Evolutionary conservation across 1,284 basidiomycete species (phyloP), one percentile per base, ranked within the genome.

Genomic region (Neolentinus lepideus): DNA sequence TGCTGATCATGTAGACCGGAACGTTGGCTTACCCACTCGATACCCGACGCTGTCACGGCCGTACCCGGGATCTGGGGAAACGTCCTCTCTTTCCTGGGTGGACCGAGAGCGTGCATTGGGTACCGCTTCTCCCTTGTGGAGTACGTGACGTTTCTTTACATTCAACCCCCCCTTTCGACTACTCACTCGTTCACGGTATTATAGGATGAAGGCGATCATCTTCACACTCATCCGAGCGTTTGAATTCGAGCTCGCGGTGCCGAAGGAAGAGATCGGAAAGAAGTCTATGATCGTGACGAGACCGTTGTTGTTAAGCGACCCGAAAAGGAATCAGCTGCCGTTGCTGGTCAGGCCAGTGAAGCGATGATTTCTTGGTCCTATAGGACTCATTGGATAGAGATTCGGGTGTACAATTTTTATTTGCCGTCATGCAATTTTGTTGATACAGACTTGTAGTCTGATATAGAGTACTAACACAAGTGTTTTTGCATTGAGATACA

Each of bases 111-210:
- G 2, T 63, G 60, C 51, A 63, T 63, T 45, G 74, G 74, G 1
- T 75, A 71, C 60, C 65, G 70, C n/a, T 74, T 76, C 56, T 72
- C 74, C 4, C 54, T 76, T 11, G 66, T 67, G 3, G 73, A 76
- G 58, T 59, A 52, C 21, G 57, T 52, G 19, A 21, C 9, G 25
- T 14, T n/a, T n/a, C n/a, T n/a, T n/a, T n/a, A n/a, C n/a, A n/a
- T n/a, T n/a, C 50, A 16, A 25, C 54, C 8, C 21, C 9, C 19
- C 36, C 19, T 25, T 29, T 11, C n/a, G n/a, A n/a, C n/a, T 22
- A 6, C 31, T 1, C 8, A 33, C 52, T n/a, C 24, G 6, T 19
- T 11, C 14, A 35, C 9, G 26, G 19, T 26, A 11, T 11, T n/a
- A 1, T 26, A 61, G 60, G 59, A 72, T 74, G 58, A 73, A 73